These are phyloP conservation scores for Berberis vulgaris DNA, from an alignment of 164 flowering plant species.

Conservation along the genomic window DNA sequence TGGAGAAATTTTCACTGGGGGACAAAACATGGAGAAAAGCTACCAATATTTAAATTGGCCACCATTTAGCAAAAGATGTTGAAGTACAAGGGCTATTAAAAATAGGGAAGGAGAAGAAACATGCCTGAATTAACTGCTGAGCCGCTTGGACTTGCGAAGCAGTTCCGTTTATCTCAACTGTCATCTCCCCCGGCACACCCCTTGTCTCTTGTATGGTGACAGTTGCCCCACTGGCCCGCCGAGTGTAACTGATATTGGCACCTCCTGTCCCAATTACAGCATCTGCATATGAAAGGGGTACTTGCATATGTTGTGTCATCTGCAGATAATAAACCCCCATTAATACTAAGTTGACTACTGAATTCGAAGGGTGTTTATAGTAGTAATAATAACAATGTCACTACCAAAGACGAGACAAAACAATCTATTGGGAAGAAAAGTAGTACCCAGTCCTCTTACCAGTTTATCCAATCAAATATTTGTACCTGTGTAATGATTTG, in stretches of 20 bases:
- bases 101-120: neutral
- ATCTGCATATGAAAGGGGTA: slow-evolving; percentile 89
- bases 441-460: no score
- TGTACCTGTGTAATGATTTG: slow-evolving; percentile 63
- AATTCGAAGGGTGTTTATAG: neutral
- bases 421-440: neutral
- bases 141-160: slow-evolving; percentile 59
- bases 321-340: slow-evolving; percentile 20
- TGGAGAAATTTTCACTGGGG: neutral
- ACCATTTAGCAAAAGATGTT: neutral
- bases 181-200: slow-evolving; percentile 75
- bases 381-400: neutral
- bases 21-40: neutral
- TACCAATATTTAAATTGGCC: neutral
- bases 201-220: slow-evolving; percentile 82
- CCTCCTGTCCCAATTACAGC: slow-evolving; percentile 91
- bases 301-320: slow-evolving; percentile 89
- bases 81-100: neutral
- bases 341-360: neutral
- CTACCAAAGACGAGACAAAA: neutral
- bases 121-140: slow-evolving; percentile 59
- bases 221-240: slow-evolving; percentile 91
- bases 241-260: slow-evolving; percentile 76
- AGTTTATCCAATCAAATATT: neutral
- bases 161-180: slow-evolving; percentile 53